Evolutionary conservation across 2,329 filamentous ascomycete species (phyloP), one percentile per base, ranked within the genome.

Genomic region (Trichoderma cornu-damae): DNA sequence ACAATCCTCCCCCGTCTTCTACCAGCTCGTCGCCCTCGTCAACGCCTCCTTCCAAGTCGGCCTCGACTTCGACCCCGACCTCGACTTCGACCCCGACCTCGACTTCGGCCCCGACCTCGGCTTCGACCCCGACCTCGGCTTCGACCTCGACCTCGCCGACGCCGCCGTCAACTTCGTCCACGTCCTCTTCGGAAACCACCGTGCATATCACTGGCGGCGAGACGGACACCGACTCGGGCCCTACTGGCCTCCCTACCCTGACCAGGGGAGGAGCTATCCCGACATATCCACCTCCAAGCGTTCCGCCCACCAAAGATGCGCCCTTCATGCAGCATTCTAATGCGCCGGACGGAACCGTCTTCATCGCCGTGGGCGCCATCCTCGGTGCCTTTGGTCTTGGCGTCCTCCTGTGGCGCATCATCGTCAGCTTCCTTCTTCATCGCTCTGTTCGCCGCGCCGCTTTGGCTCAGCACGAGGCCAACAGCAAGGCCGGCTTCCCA

Each of bases 291-390:
- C 75, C 88, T 1, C 79, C 90, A 3, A 81, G 84, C 24, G 86
- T 97, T 2, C 94, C 94, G 6, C 88, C 91, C 24, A 96, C 89
- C 3, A 79, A 82, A 37, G 83, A 87, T 67, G 94, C 94, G 4
- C 91, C 93, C 14, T 99, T 90, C 70, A 96, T 97, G 90, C 87
- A 92, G 68, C 85, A 87, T 66, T 95, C 91, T 1, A 86, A 75
- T 53, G 79, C 92, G 9, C 94, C 94, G 2, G 89, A 97, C 67
- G 94, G 94, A 55, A 96, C 93, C 3, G 88, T 99, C 59, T 99
- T 99, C 75, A 99, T 99, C 66, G 88, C 86, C 20, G 94, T 97
- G 1, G 94, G 94, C 44, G 88, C 91, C 24, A 87, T 90, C 26
- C 82, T 99, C 6, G 94, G 90, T 14, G 87, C 91, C 63, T 83